A percentile compares a stretch with the other conserved stretches of the same genome.
Evolutionary conservation across 2,329 filamentous ascomycete genomes (phyloP).

Genomic region (Aspergillus eucalypticola): DNA sequence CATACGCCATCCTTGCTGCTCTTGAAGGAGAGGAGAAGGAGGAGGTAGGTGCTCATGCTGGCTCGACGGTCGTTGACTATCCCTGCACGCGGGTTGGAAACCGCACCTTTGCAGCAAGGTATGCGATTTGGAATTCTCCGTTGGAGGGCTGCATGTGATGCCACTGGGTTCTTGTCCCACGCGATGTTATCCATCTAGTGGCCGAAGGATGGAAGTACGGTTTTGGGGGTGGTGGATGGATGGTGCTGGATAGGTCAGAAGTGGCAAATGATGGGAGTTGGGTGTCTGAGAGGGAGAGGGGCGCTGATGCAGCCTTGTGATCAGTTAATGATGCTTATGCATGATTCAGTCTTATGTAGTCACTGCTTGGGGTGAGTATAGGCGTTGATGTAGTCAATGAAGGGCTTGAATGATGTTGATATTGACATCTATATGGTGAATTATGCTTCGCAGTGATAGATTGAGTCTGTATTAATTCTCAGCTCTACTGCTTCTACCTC

Average conservation of each 20-base stretch:
- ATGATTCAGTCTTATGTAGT: too few relatives aligned
- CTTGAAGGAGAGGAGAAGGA: too few relatives aligned
- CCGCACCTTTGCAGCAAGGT: not conserved
- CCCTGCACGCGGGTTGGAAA: not conserved
- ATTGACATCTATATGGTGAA: too few relatives aligned
- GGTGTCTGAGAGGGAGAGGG: too few relatives aligned
- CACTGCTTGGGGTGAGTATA: too few relatives aligned
- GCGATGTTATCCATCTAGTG: not conserved
- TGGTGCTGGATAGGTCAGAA: not conserved
- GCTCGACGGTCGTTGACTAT: not conserved
- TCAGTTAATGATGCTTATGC: too few relatives aligned
- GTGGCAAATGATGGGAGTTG: not conserved
- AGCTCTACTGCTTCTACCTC: too few relatives aligned
- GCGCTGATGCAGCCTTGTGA: too few relatives aligned
- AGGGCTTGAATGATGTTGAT: too few relatives aligned
- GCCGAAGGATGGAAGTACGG: not conserved
- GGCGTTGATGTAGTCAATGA: too few relatives aligned
- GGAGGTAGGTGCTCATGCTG: not conserved
- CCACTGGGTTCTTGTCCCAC: not conserved
- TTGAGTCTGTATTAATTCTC: too few relatives aligned
- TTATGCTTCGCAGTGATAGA: too few relatives aligned
- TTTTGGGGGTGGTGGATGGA: not conserved
- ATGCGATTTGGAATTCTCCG: not conserved
- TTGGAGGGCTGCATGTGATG: not conserved
- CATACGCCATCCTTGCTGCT: not conserved